Percentiles rank a stretch among this genome's conserved stretches.
Conservation (phyloP, 116 monocot species). For the Zostera marina region DNA sequence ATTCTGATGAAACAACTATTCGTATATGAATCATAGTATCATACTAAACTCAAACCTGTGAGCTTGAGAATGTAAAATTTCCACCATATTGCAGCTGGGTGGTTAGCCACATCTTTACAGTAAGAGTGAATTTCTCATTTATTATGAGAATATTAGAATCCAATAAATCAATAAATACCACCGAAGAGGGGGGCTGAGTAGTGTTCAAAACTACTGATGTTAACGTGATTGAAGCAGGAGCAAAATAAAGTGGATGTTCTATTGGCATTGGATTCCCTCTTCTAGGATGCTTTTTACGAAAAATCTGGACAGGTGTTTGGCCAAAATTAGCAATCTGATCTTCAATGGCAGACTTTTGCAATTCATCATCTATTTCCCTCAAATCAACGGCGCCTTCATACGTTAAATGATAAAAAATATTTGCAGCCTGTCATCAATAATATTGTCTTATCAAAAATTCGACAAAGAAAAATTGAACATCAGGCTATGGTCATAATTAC, state of each 20-base stretch:
- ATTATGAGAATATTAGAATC: conserved; percentile 73
- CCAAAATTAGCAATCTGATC: conserved; percentile 99
- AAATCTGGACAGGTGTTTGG: conserved; percentile 94
- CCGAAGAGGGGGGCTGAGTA: conserved; percentile 32
- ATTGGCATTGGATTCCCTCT: conserved; percentile 93
- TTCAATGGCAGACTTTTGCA: conserved; percentile 94
- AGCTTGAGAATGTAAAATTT: conserved; percentile 97
- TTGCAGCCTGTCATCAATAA: conserved; percentile 63
- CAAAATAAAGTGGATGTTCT: conserved; percentile 89
- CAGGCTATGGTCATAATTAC: too few species aligned
- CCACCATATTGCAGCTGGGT: conserved; percentile 87
- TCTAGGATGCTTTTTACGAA: conserved; percentile 95
- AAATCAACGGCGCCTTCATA: conserved; percentile 99
- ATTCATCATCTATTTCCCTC: conserved; percentile 78
- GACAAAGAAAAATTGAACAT: not conserved
- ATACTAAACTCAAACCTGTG: conserved; percentile 44
- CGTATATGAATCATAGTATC: not conserved
- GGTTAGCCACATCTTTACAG: conserved; percentile 79
- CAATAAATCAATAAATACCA: conserved; percentile 52
- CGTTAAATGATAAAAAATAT: conserved; percentile 96
- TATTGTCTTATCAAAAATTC: conserved; percentile 2
- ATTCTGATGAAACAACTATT: not conserved
- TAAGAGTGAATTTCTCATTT: conserved; percentile 45
- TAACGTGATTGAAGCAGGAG: conserved; percentile 83
- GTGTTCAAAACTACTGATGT: conserved; percentile 45